phyloP scores from a whole-genome alignment of 164 flowering plant species.

The Protea cynaroides region DNA sequence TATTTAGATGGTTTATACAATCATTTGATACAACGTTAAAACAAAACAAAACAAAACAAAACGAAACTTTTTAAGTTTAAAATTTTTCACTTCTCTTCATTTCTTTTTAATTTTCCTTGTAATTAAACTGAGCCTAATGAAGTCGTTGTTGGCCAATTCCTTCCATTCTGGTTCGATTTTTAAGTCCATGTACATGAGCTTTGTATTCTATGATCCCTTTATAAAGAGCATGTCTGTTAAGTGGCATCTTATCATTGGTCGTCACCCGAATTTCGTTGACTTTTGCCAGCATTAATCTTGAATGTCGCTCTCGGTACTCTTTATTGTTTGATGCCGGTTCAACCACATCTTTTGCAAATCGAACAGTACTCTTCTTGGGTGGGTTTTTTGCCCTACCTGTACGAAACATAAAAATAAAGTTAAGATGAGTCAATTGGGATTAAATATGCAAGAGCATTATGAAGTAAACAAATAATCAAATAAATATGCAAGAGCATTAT shows the following conservation, averaged over 20 bases:
- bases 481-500: too few relatives aligned
- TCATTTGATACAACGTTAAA: too few relatives aligned
- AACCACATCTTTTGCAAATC: conserved; percentile 39
- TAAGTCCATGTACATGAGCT: background rate
- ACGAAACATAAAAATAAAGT: too few relatives aligned
- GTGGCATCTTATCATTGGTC: background rate
- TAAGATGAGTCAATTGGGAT: too few relatives aligned
- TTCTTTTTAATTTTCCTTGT: too few relatives aligned
- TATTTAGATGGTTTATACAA: too few relatives aligned
- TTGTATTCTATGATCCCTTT: background rate
- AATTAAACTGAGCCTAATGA: too few relatives aligned
- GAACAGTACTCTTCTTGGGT: conserved; percentile 45
- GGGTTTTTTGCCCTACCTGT: background rate
- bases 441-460: too few relatives aligned
- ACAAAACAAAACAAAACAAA: too few relatives aligned
- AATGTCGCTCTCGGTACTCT: conserved; percentile 22
- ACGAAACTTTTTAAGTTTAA: too few relatives aligned
- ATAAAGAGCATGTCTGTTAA: background rate
- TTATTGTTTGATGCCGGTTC: conserved; percentile 36
- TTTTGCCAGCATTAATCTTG: background rate
- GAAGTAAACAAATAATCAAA: too few relatives aligned
- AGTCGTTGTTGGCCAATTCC: background rate
- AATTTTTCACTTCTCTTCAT: too few relatives aligned
- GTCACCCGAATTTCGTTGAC: background rate
- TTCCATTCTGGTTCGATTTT: background rate